These are phyloP conservation scores for Bruguiera gymnorhiza DNA, from an alignment of 345 rosid genomes.

Conservation along the genomic window DNA sequence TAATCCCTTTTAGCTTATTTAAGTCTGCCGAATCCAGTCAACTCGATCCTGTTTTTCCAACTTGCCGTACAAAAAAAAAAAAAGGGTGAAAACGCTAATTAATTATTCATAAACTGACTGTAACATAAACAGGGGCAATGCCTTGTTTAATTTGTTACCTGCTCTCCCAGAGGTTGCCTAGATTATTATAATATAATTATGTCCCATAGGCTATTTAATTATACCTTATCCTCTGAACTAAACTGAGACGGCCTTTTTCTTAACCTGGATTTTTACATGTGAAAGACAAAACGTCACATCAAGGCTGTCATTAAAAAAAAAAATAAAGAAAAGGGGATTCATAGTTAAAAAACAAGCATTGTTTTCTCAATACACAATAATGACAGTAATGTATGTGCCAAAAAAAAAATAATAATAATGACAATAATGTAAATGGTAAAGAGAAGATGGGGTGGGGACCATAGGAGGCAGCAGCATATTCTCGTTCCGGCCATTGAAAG, in stretches of 20 bases:
- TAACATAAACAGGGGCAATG: neutral
- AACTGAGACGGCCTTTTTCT: neutral
- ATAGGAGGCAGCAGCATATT: conserved; percentile 6
- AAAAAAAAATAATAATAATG: too few relatives aligned
- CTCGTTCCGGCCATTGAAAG: neutral
- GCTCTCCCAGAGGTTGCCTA: neutral
- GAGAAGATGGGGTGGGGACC: neutral
- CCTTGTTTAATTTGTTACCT: too few relatives aligned
- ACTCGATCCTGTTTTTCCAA: conserved; percentile 14
- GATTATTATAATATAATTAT: neutral
- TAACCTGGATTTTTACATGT: neutral
- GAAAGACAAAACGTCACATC: conserved; percentile 1
- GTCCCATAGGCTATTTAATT: neutral
- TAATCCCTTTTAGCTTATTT: neutral
- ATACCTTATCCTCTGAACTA: neutral
- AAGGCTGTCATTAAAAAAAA: neutral
- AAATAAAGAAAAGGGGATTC: too few relatives aligned
- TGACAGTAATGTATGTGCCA: neutral
- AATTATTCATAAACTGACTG: neutral
- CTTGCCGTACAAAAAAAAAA: conserved; percentile 8
- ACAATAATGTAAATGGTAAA: too few relatives aligned
- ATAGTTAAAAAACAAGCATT: too few relatives aligned
- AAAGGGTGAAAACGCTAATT: neutral
- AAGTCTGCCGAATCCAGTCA: conserved; percentile 18
- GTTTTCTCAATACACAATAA: too few relatives aligned